Evolutionary conservation across 1,284 basidiomycete genomes (phyloP), one percentile per base, ranked within the genome.

Genomic region (Caloboletus firmus): DNA sequence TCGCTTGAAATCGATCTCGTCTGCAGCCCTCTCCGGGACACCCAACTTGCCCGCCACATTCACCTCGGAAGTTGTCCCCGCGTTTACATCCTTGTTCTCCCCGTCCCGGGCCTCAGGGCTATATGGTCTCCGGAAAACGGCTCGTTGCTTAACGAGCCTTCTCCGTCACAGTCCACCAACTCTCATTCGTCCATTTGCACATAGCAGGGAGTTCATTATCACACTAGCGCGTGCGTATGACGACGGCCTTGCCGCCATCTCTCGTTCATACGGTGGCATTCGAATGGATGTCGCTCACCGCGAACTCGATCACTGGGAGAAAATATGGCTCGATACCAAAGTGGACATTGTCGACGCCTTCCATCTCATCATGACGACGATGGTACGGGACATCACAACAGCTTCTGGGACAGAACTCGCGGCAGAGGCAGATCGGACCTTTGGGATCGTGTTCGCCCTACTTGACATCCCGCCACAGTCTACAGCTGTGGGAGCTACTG

Each of bases 271-370:
- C 54, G 86, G 87, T 2, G 84, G 84, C 10, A 61, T 76, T 6
- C 64, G 77, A 5, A 56, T 67, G 15, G 58, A 62, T 32, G 31
- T 58, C 36, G 54, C 59, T 17, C 52, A 67, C 36, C 71, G 72
- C 47, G 69, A 73, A 13, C 68, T 77, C 17, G 83, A 84, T 60
- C 79, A 87, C 45, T 89, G 86, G 86, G 82, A 87, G 59, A 74
- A 72, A 20, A 76, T 87, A 43, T 86, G 83, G 78, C 73, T 89
- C 5, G 80, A 84, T 52, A 84, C 84, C 8, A 90, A 90, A 71
- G 81, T 85, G 7, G 79, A 81, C n/a, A 69, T 90, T 18, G 67
- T 91, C 24, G 87, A 90, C 59, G 67, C 76, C 13, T 86, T 88
- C 66, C 86, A 89, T 59, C 64, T 82, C 46, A 64, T 87, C 40